Conservation (phyloP, 805 yeast species). For the Lipomyces yamanashiensis region DNA sequence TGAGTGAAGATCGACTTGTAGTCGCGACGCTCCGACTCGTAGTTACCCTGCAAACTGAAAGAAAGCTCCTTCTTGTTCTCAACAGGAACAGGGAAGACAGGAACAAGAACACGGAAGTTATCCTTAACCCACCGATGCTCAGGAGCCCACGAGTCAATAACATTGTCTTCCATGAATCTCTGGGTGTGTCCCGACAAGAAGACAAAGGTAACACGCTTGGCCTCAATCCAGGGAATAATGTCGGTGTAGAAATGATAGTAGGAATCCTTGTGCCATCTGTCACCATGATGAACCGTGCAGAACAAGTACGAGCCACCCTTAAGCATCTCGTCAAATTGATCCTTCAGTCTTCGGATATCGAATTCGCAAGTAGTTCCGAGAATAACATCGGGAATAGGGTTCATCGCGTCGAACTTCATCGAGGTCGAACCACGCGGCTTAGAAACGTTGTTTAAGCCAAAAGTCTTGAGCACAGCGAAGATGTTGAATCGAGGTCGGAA, state of each 20-base stretch:
- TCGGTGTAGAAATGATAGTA: constrained; percentile 27
- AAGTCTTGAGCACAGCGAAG: constrained; percentile 28
- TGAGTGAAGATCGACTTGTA: constrained; percentile 32
- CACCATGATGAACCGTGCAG: constrained; percentile 35
- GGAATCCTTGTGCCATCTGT: constrained; percentile 34
- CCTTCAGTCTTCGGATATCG: constrained; percentile 23
- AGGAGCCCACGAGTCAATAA: constrained; percentile 29
- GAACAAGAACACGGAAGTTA: constrained; percentile 29
- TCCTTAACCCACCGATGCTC: constrained; percentile 23
- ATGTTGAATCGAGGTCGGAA: constrained; percentile 33
- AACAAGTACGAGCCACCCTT: constrained; percentile 30
- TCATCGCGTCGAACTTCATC: constrained; percentile 28
- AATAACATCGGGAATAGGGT: constrained; percentile 33
- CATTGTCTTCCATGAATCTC: constrained; percentile 27
- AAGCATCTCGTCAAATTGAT: constrained; percentile 24
- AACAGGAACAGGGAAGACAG: constrained; percentile 35
- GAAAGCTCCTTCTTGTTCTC: constrained; percentile 30
- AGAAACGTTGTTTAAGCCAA: constrained; percentile 24
- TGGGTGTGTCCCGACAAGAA: constrained; percentile 34
- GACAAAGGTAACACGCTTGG: constrained; percentile 29
- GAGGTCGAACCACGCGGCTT: constrained; percentile 29
- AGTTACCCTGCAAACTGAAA: constrained; percentile 35
- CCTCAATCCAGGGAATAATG: constrained; percentile 34
- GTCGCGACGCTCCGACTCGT: constrained; percentile 36
- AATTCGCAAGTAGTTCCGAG: constrained; percentile 36